Evolutionary conservation across 208 protist species (phyloP), one percentile per base, ranked within the genome.

Genomic region (Angomonas desouzai): DNA sequence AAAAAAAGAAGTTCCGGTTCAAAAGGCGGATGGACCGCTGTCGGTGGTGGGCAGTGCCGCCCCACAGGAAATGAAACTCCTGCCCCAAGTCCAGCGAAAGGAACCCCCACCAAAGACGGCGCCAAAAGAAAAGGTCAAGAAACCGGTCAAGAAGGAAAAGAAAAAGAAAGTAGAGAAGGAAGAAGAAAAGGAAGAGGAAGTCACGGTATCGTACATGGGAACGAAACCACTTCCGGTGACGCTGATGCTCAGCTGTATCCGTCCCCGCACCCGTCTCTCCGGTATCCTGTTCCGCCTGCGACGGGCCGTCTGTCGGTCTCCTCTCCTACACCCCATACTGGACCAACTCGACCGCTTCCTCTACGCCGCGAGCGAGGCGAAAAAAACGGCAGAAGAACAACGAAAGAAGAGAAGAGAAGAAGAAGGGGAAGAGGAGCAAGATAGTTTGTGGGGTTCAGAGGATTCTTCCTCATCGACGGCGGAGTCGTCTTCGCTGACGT

Each of bases 281-380:
- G 55, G 55, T 3, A 10, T 60, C 29, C 55, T 60, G 6, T 60
- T 27, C 13, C 55, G 55, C 23, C 55, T 60, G 32, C 30, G 25
- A 23, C 18, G 34, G 33, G 55, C 55, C 1, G 10, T 60, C 10
- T 6, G 30, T 16, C 23, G 55, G 10, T 23, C 10, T 9, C 32
- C 30, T 47, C 9, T 7, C 6, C 16, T 36, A 30, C 29, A 45
- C 6, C 51, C 51, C n/a, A 25, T 34, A 11, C 13, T n/a, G 28
- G 25, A 16, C 6, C n/a, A 57, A 22, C 6, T 36, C 3, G 25
- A 16, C 13, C 16, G 6, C 9, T 7, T 32, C 7, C 29, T 57
- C n/a, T 30, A 28, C 10, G 51, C 6, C 16, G 51, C 51, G 23
- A 25, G n/a, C 6, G 25, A 34, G 25, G 51, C 4, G 25, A 34